Percentiles rank a stretch among this genome's conserved stretches.
These are phyloP conservation scores for Nakataea oryzae DNA, from an alignment of 2,329 filamentous ascomycete species.

Conservation along the genomic window DNA sequence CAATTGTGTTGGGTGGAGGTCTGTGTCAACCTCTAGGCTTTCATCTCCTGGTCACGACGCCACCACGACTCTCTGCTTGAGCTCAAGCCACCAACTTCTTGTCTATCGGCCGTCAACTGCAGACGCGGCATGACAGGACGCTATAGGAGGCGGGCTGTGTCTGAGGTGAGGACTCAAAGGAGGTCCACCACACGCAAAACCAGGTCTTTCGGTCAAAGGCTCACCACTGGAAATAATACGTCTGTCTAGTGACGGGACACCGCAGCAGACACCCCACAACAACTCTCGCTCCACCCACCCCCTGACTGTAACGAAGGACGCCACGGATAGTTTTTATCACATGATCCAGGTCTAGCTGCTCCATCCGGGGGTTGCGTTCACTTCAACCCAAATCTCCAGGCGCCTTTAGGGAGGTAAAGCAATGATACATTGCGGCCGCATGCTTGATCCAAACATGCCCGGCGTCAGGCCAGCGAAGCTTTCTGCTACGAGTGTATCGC, in stretches of 20 bases:
- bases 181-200: background rate
- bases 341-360: background rate
- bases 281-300: background rate
- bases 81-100: background rate
- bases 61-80: background rate
- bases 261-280: background rate
- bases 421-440: conserved; percentile 1
- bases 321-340: background rate
- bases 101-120: background rate
- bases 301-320: background rate
- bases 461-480: background rate
- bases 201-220: background rate
- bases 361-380: background rate
- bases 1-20: background rate
- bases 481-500: background rate
- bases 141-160: background rate
- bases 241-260: background rate
- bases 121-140: background rate
- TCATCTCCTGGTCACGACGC: background rate
- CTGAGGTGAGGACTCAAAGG: background rate
- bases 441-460: background rate
- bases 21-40: background rate
- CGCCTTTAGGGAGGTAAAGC: too few species aligned
- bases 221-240: background rate
- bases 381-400: background rate